Base-by-base conservation (phyloP, 192 early-diverging fungal genomes). In the Mortierella claussenii region DNA sequence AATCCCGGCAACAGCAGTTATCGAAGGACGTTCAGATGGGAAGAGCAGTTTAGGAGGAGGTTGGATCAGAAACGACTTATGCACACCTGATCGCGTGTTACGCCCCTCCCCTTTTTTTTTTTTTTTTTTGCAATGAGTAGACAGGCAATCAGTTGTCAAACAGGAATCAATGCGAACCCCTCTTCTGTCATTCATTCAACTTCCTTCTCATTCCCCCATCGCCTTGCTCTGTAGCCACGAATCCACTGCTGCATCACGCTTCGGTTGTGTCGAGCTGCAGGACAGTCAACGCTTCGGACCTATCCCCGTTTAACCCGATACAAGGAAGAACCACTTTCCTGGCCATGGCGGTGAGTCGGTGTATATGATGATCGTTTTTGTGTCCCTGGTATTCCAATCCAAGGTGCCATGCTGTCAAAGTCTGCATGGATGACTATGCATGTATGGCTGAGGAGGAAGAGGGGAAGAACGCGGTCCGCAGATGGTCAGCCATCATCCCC, bases 271-370 rank as follows among this genome's bases (percentile, higher is more conserved):
- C 37, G 7, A 40, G n/a, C n/a, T n/a, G n/a, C n/a, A n/a, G n/a
- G n/a, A 52, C 0, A 11, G 20, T n/a, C 44, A 60, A 60, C 45
- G 26, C 20, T 47, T 33, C 33, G 26, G 42, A 5, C 8, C 13
- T 40, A 68, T 68, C 65, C 65, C 36, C 37, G 48, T 58, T 68
- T 51, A 32, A 43, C n/a, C 65, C 36, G 37, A 17, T 26, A 40
- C 37, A 7, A 40, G 37, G 13, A 2, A 3, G n/a, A 28, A 4
- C 47, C 15, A 10, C 10, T 37, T 23, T 60, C 45, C 45, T 47
- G 21, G 23, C 32, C 3, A 27, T 45, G 57, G 51, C 51, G 51
- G 56, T 59, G n/a, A n/a, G n/a, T n/a, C n/a, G n/a, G n/a, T n/a
- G n/a, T n/a, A n/a, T n/a, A n/a, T n/a, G n/a, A n/a, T n/a, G n/a